Evolutionary conservation across 2,329 filamentous ascomycete genomes (phyloP), one percentile per base, ranked within the genome.

Genomic region (Nannizziopsis arthrosporioides): DNA sequence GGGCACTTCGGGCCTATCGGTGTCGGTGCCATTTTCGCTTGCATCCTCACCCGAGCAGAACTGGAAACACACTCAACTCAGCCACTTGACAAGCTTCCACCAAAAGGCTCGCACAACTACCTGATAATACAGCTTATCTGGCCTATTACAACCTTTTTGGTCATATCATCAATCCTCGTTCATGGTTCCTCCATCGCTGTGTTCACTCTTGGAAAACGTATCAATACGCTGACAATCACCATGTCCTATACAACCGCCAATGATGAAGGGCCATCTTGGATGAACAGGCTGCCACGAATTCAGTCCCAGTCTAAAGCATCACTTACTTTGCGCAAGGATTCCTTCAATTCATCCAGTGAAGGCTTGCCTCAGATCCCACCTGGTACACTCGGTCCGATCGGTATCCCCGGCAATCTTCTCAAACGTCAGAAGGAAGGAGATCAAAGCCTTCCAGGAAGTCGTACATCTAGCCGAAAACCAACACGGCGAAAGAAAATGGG

Each of bases 181-280:
- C 92, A 98, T 60, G 92, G 92, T 17, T 96, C 92, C n/a, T 96
- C 92, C 0, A 84, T 98, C 57, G 92, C 92, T 4, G 92, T 98
- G 7, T 98, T 98, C 59, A 96, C 92, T 0, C 78, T 98, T 1
- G 92, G 92, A 58, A 98, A 96, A 67, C 89, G 85, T 52, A 98
- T 98, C 76, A 96, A 96, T 69, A 96, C 92, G 0, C 70, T 98
- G 56, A 89, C 86, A 1, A 74, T 98, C 52, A 95, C 92, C 48
- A 85, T 98, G 78, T 95, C 92, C 0, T 98, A 96, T 69, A 98
- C 92, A 0, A 80, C 83, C 52, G 88, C 82, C 14, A 85, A 84
- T 44, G 90, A 94, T 48, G 86, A 94, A 32, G 86, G 88, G 0
- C 85, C 88, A 2, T 81, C 81, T 1, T 98, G 92, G 92, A 94